These are phyloP conservation scores for Penicillium sp. DNA, from an alignment of 2,329 filamentous ascomycete genomes.

Conservation along the genomic window DNA sequence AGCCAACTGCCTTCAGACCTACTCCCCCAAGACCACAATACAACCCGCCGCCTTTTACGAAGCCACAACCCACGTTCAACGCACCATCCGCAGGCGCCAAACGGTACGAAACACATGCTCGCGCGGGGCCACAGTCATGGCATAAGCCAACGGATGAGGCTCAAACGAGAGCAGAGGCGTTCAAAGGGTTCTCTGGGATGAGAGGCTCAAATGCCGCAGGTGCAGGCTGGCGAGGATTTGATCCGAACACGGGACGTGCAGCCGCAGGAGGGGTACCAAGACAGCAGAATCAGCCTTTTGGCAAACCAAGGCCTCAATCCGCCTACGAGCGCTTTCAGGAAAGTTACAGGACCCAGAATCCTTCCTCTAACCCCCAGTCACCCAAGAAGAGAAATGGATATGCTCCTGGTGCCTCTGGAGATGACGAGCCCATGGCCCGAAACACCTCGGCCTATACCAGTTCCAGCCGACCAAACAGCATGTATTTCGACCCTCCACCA, in stretches of 20 bases:
- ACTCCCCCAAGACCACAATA: conserved; percentile 28
- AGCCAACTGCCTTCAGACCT: conserved; percentile 24
- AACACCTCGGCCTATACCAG: conserved; percentile 56
- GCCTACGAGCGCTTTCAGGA: conserved; percentile 46
- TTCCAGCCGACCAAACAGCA: conserved; percentile 30
- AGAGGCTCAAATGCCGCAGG: conserved; percentile 30
- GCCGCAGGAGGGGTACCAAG: conserved; percentile 26
- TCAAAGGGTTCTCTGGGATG: conserved; percentile 51
- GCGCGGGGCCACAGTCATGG: conserved; percentile 46
- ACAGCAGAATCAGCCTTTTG: conserved; percentile 26
- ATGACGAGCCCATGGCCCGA: conserved; percentile 61
- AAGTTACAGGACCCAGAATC: conserved; percentile 35
- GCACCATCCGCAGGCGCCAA: conserved; percentile 43
- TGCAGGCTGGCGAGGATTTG: conserved; percentile 45
- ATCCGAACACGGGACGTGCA: conserved; percentile 41
- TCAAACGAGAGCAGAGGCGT: conserved; percentile 50
- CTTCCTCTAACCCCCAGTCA: conserved; percentile 41
- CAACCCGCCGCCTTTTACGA: conserved; percentile 15
- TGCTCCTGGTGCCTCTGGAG: conserved; percentile 61
- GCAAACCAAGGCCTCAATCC: conserved; percentile 39
- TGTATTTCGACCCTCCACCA: conserved; percentile 44
- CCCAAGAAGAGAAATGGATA: conserved; percentile 61
- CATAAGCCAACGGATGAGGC: conserved; percentile 43
- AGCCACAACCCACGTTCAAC: conserved; percentile 30
- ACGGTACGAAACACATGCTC: conserved; percentile 46